These are phyloP conservation scores for Xylaria acuta DNA, from an alignment of 495 filamentous ascomycete species.

Conservation along the genomic window DNA sequence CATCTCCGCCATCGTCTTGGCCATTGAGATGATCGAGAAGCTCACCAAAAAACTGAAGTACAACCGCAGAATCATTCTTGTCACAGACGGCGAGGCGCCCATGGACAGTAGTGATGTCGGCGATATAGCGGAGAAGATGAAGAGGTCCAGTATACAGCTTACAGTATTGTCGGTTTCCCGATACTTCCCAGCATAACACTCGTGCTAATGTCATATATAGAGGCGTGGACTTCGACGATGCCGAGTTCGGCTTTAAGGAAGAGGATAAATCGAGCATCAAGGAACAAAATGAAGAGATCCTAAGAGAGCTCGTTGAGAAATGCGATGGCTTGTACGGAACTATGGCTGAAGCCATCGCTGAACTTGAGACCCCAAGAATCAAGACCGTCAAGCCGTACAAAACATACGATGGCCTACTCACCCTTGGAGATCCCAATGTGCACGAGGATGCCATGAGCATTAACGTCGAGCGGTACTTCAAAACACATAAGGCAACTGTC, in stretches of 20 bases:
- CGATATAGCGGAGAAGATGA: conserved; percentile 73
- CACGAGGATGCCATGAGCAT: conserved; percentile 83
- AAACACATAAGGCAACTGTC: conserved; percentile 75
- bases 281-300: conserved; percentile 68
- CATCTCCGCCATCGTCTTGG: conserved; percentile 84
- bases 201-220: conserved; percentile 49
- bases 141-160: conserved; percentile 76
- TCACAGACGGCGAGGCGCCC: conserved; percentile 77
- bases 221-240: conserved; percentile 93
- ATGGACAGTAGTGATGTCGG: conserved; percentile 72
- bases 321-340: conserved; percentile 78
- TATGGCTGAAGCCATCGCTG: conserved; percentile 81
- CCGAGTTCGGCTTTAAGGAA: conserved; percentile 90
- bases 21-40: conserved; percentile 81
- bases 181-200: not conserved
- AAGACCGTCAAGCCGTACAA: conserved; percentile 74
- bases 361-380: conserved; percentile 70
- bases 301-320: conserved; percentile 67
- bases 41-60: conserved; percentile 92
- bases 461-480: conserved; percentile 87
- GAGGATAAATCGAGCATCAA: conserved; percentile 81
- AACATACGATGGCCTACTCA: conserved; percentile 79
- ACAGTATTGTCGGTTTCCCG: conserved; percentile 70
- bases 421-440: conserved; percentile 75
- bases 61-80: conserved; percentile 77